Evolutionary conservation across 2,329 filamentous ascomycete species (phyloP), one percentile per base, ranked within the genome.

Genomic region (Stylonectria norvegica): DNA sequence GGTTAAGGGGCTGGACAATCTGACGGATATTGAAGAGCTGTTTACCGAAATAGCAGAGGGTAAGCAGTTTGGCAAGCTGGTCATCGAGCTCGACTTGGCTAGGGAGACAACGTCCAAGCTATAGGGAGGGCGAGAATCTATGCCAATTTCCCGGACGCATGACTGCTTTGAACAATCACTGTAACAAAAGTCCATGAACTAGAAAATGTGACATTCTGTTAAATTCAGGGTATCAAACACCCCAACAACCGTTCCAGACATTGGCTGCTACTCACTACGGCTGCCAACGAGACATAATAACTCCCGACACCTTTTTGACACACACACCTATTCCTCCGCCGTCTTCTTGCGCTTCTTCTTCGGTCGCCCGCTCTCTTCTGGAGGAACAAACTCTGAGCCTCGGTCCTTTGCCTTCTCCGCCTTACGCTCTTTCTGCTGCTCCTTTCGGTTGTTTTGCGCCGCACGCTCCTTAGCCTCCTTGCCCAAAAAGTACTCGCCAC

Each of bases 401-500:
- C 89, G 76, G 70, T 93, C 86, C 65, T 84, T 85, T 69, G 85
- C 78, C 76, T 88, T 94, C 65, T 94, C 88, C 50, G 85, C 85
- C 74, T 89, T 91, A 73, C 90, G 91, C 66, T 81, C 75, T 67
- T 81, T 85, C 70, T 95, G 90, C 66, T 85, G 83, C 64, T 94
- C 89, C 59, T 88, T 78, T 51, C 89, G 75, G 59, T 88, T 86
- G 61, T 91, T 85, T 66, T 86, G 83, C 33, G 75, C 81, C 39
- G 83, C 85, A 46, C 90, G 77, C 59, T 95, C 88, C 75, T 95
- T 95, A 45, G 89, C 90, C 60, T 90, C 82, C 73, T 95, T 95
- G 60, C 84, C 83, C 61, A 98, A 68, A 67, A 97, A 97, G 71
- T 95, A 98, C 70, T 97, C 91, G 69, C 93, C 91, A 56, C 81